These are phyloP conservation scores for Kluyveromyces lactis DNA, from an alignment of 805 yeast species.

Conservation along the genomic window DNA sequence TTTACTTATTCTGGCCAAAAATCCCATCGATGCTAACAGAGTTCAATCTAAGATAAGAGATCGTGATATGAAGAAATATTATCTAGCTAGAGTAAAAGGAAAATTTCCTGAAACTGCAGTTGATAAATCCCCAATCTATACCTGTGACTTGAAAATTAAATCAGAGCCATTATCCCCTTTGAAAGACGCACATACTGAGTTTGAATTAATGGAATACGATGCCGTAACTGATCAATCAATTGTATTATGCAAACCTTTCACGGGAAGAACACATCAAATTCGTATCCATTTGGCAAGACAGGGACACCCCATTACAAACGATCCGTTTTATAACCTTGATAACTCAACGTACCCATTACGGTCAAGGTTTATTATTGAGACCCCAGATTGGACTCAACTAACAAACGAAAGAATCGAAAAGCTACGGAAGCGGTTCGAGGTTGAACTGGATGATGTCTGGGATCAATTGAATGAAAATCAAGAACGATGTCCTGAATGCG, in stretches of 20 bases:
- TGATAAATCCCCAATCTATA: conserved; percentile 42
- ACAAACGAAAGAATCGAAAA: conserved; percentile 4
- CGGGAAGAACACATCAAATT: conserved; percentile 94
- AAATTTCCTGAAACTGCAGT: conserved; percentile 47
- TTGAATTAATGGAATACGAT: conserved; percentile 55
- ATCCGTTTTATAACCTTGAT: conserved; percentile 50
- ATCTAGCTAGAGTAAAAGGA: conserved; percentile 81
- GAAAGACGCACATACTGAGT: conserved; percentile 64
- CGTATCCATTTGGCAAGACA: conserved; percentile 83
- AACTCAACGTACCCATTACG: conserved; percentile 18
- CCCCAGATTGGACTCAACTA: conserved; percentile 12
- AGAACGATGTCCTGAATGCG: conserved; percentile 22
- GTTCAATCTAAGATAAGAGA: conserved; percentile 50
- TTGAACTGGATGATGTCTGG: conserved; percentile 4
- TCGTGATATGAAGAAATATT: conserved; percentile 63
- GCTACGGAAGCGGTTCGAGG: conserved; percentile 9
- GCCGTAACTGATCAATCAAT: conserved; percentile 39
- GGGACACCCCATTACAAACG: conserved; percentile 84
- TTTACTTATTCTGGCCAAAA: conserved; percentile 48
- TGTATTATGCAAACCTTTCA: conserved; percentile 77
- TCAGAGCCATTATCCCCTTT: conserved; percentile 39
- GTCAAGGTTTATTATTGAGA: conserved; percentile 15
- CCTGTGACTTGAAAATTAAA: conserved; percentile 58
- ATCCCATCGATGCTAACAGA: conserved; percentile 46
- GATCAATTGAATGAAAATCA: conserved; percentile 11